Percentiles rank a stretch among this genome's conserved stretches.
Evolutionary conservation across 306 rosid species (phyloP).

Genomic region (Pterocarpus macrocarpus): DNA sequence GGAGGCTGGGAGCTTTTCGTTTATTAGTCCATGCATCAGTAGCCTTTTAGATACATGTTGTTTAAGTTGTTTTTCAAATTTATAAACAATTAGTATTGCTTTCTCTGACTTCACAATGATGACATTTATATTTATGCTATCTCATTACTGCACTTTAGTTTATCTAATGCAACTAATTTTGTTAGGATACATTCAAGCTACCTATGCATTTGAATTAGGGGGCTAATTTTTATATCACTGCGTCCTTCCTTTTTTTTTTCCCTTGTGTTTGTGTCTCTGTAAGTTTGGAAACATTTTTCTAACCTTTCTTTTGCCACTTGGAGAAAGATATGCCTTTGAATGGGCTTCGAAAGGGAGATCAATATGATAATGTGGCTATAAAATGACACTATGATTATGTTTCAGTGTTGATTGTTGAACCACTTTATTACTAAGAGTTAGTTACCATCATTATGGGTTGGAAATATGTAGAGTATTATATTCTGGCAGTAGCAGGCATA

Average conservation of each 20-base stretch:
- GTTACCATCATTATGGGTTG: background rate
- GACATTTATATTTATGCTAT: background rate
- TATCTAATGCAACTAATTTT: constrained; percentile 16
- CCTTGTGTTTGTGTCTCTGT: background rate
- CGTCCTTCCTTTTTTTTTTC: background rate
- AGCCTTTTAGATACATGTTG: background rate
- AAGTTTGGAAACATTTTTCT: background rate
- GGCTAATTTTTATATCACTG: constrained; percentile 2
- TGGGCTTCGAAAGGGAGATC: background rate
- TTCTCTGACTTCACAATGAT: constrained; percentile 23
- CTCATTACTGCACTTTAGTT: background rate
- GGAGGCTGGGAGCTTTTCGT: background rate
- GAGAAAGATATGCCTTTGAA: background rate
- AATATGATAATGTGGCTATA: constrained; percentile 12
- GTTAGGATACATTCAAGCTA: constrained; percentile 3
- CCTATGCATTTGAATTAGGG: constrained; percentile 12
- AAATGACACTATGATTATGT: constrained; percentile 2
- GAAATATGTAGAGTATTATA: constrained; percentile 5
- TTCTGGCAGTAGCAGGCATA: constrained; percentile 24
- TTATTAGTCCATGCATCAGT: background rate
- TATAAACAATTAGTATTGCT: background rate
- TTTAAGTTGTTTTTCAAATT: constrained; percentile 5
- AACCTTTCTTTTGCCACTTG: constrained; percentile 4
- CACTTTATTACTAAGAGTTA: constrained; percentile 9
- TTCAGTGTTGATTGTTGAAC: constrained; percentile 7